Evolutionary conservation across 768 basidiomycete species (phyloP).

Genomic region (Trametes meyenii): DNA sequence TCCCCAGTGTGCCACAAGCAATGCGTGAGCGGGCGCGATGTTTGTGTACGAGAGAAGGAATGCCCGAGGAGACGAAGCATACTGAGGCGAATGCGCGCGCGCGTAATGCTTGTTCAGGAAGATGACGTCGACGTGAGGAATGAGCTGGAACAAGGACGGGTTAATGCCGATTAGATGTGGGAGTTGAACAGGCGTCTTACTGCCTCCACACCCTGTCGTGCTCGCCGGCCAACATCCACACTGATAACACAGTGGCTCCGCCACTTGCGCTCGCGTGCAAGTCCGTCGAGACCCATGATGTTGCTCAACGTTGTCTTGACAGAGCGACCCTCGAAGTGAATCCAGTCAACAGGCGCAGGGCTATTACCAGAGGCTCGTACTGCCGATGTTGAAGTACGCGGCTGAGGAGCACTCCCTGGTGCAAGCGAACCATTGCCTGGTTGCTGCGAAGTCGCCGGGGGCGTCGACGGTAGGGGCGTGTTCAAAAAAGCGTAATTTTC

Average conservation of each 20-base stretch:
- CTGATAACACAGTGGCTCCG: conserved; percentile 81
- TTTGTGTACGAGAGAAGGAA: conserved; percentile 75
- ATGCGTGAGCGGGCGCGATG: conserved; percentile 69
- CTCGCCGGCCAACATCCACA: conserved; percentile 73
- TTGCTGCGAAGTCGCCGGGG: conserved; percentile 25
- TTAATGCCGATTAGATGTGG: too few species aligned
- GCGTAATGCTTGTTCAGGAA: conserved; percentile 79
- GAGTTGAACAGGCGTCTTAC: conserved; percentile 40
- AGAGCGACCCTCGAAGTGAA: conserved; percentile 82
- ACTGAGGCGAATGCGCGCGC: conserved; percentile 58
- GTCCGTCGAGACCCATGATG: conserved; percentile 76
- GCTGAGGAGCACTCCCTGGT: conserved; percentile 26
- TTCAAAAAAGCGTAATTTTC: conserved; percentile 66
- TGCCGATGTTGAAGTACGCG: conserved; percentile 33
- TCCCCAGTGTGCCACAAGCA: conserved; percentile 84
- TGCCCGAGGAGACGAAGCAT: conserved; percentile 68
- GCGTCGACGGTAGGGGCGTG: conserved; percentile 18
- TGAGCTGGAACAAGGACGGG: conserved; percentile 50
- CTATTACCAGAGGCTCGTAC: conserved; percentile 48
- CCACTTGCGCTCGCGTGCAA: conserved; percentile 85
- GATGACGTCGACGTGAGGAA: conserved; percentile 82
- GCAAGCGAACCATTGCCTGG: conserved; percentile 25
- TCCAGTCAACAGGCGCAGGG: conserved; percentile 83
- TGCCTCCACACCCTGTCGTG: conserved; percentile 77
- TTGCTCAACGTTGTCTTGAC: conserved; percentile 81